Evolutionary conservation across 306 rosid genomes (phyloP).

Genomic region (Rosa chinensis): DNA sequence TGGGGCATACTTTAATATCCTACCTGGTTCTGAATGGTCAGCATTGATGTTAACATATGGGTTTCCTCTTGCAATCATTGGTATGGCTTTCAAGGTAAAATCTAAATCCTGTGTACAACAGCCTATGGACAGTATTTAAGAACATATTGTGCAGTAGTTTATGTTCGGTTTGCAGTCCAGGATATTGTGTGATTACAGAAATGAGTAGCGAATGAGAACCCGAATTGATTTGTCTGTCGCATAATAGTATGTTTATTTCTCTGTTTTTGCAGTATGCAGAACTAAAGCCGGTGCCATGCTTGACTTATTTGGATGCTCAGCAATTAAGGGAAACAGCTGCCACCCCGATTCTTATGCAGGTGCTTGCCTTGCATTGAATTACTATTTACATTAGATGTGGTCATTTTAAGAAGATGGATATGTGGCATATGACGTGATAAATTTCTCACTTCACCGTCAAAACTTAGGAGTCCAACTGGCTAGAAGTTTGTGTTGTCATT

Average conservation of each 20-base stretch:
- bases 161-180: not conserved
- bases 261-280: constrained; percentile 81
- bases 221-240: not conserved
- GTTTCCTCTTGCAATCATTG: constrained; percentile 97
- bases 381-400: not conserved
- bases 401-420: not conserved
- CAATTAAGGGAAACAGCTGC: constrained; percentile 66
- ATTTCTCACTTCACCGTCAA: not conserved
- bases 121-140: not conserved
- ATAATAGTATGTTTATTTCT: constrained; percentile 16
- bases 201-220: not conserved
- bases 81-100: constrained; percentile 97
- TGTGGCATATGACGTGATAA: not conserved
- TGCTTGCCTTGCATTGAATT: constrained; percentile 29
- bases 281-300: constrained; percentile 94
- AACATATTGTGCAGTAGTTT: not conserved
- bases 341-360: constrained; percentile 93
- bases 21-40: constrained; percentile 99
- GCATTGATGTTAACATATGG: constrained; percentile 95
- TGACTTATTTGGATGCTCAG: constrained; percentile 78
- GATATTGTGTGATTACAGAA: not conserved
- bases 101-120: not conserved
- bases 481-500: not conserved
- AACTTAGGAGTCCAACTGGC: not conserved
- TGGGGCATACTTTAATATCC: constrained; percentile 88